Evolutionary conservation across 139 green algal genomes (phyloP).

Genomic region (Micromonas pusilla): DNA sequence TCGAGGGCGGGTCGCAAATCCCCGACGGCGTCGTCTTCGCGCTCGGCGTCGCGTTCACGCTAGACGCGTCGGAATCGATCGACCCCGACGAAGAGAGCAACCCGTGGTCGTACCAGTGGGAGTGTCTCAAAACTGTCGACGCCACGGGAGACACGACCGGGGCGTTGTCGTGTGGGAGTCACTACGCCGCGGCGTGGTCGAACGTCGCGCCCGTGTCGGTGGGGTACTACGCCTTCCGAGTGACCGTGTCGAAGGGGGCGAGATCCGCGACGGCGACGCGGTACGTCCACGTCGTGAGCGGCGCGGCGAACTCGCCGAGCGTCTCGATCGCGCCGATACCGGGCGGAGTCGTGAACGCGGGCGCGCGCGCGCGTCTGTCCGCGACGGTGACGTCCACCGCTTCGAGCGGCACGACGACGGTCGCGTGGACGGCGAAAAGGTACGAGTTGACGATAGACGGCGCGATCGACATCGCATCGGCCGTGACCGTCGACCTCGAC

Average conservation of each 20-base stretch:
- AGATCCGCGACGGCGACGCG: not conserved
- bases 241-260: not conserved
- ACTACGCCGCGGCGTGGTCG: not conserved
- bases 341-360: not conserved
- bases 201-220: no score
- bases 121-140: not conserved
- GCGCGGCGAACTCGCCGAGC: no score
- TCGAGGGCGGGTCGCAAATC: not conserved
- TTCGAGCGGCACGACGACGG: not conserved
- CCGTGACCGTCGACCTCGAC: not conserved
- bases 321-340: not conserved
- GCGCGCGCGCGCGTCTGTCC: not conserved
- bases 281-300: not conserved
- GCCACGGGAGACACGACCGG: not conserved
- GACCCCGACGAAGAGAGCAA: conserved; percentile 2
- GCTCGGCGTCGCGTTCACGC: not conserved
- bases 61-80: not conserved
- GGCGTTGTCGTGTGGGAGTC: not conserved
- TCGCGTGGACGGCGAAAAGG: not conserved
- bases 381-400: not conserved
- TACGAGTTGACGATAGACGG: not conserved
- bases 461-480: not conserved
- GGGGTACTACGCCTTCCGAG: not conserved
- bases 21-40: no score
- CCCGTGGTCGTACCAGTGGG: not conserved